phyloP scores from a whole-genome alignment of 2,329 filamentous ascomycete species.

The Onygenales sp. region DNA sequence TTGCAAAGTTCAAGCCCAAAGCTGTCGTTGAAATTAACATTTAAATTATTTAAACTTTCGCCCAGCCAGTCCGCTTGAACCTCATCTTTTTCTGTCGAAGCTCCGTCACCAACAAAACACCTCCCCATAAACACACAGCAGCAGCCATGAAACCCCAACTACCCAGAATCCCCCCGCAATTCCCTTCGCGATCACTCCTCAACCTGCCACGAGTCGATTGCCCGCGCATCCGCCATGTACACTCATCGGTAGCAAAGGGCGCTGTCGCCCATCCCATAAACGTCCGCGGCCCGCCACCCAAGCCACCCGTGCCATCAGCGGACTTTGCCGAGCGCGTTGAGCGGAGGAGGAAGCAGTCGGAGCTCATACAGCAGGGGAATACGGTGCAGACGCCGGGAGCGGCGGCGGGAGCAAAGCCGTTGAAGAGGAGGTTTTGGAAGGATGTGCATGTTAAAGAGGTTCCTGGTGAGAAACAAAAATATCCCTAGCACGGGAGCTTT shows the following conservation, averaged over 20 bases:
- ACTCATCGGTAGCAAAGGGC: constrained; percentile 27
- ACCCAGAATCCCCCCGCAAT: not conserved
- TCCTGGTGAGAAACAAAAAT: constrained; percentile 42
- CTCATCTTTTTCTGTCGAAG: not conserved
- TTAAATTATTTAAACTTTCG: too few species aligned
- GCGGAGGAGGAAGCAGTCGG: constrained; percentile 42
- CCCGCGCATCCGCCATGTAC: constrained; percentile 19
- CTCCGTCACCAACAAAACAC: not conserved
- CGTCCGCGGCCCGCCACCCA: constrained; percentile 51
- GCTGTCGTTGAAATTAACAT: too few species aligned
- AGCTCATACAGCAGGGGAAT: constrained; percentile 38
- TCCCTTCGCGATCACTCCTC: not conserved
- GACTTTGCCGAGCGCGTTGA: constrained; percentile 40
- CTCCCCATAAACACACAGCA: not conserved
- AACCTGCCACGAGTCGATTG: not conserved
- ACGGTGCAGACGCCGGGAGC: constrained; percentile 28
- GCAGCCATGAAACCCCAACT: not conserved
- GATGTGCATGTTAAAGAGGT: constrained; percentile 63
- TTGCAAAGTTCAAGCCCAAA: too few species aligned
- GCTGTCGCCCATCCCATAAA: constrained; percentile 51
- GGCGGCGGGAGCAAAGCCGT: constrained; percentile 33
- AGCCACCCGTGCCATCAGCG: constrained; percentile 43
- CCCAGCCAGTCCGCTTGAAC: too few species aligned
- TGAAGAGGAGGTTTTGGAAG: constrained; percentile 79
- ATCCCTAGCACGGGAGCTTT: not conserved